These are phyloP conservation scores for Fraxinus americana DNA, from an alignment of 257 asterid genomes.

Conservation along the genomic window DNA sequence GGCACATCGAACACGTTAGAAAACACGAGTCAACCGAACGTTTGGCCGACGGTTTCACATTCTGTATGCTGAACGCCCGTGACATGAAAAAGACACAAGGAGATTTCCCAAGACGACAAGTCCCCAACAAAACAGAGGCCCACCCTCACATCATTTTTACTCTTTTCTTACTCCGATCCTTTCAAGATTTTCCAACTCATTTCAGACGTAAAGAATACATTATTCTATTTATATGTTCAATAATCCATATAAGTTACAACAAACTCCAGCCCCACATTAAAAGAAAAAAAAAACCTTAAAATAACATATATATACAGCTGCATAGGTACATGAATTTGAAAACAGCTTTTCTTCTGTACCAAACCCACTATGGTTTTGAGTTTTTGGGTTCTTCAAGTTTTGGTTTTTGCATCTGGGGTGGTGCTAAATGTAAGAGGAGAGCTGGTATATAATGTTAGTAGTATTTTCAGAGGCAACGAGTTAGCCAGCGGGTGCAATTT, in stretches of 20 bases:
- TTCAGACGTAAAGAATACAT: not conserved
- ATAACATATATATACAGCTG: not conserved
- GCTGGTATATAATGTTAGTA: slow-evolving; percentile 19
- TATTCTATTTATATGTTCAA: not conserved
- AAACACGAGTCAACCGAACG: not conserved
- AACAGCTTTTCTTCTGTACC: not conserved
- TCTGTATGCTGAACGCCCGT: not conserved
- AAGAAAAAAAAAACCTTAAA: not conserved
- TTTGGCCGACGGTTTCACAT: not conserved
- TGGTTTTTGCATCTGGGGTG: not conserved
- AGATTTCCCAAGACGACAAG: not conserved
- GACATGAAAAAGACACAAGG: not conserved
- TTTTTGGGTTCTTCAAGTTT: not conserved
- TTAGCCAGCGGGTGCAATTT: slow-evolving; percentile 39
- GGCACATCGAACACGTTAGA: not conserved
- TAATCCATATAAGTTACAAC: not conserved
- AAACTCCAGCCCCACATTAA: not conserved
- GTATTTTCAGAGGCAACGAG: slow-evolving; percentile 12
- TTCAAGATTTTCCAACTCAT: slow-evolving; percentile 7
- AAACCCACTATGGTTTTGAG: not conserved
- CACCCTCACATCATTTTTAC: not conserved
- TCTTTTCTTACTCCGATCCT: not conserved
- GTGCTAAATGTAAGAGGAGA: slow-evolving; percentile 20
- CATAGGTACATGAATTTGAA: not conserved
- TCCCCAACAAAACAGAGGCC: not conserved